Evolutionary conservation across 208 protist species (phyloP), one percentile per base, ranked within the genome.

Genomic region (Phytomonas sp.): DNA sequence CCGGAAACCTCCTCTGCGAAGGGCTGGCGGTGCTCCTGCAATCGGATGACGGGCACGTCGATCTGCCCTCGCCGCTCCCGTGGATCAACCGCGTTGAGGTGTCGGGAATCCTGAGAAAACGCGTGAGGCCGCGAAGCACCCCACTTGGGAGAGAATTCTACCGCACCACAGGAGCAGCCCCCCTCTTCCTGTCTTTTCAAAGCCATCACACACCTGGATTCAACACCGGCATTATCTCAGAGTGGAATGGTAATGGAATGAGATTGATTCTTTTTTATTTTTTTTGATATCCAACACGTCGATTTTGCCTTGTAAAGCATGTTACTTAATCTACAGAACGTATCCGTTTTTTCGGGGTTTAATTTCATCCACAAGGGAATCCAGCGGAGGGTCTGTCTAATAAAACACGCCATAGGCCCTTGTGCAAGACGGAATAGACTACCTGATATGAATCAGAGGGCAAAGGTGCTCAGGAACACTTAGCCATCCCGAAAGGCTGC

Each of bases 1-100:
- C 90, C 86, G 0, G 77, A 87, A 71, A 74, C 93, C 13, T 60
- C 68, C 23, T 87, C 76, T 9, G 36, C 9, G 36, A 40, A 40
- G 36, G 6, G 36, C 36, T 40, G 6, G 9, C 36, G 36, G 6
- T 9, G 36, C 36, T 13, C 36, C 9, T 9, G 6, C 78, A 84
- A 86, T 40, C 60, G 46, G 34, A 84, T 76, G 81, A 80, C 83
- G n/a, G 76, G 76, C 0, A 70, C 69, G 29, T 31, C 60, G 76
- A 0, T 36, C 67, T 3, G 46, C 51, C 11, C 71, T 59, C 40
- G 36, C 63, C 32, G 67, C 43, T 5, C 23, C 32, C 9, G 36
- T 31, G 11, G 8, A 40, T 40, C 36, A 9, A 40, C 36, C 4
- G 6, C 9, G 9, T 13, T 9, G 9, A 40, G 36, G 36, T 40